Base-by-base conservation (phyloP, 495 filamentous ascomycete species). In the Apiosordaria backusii region DNA sequence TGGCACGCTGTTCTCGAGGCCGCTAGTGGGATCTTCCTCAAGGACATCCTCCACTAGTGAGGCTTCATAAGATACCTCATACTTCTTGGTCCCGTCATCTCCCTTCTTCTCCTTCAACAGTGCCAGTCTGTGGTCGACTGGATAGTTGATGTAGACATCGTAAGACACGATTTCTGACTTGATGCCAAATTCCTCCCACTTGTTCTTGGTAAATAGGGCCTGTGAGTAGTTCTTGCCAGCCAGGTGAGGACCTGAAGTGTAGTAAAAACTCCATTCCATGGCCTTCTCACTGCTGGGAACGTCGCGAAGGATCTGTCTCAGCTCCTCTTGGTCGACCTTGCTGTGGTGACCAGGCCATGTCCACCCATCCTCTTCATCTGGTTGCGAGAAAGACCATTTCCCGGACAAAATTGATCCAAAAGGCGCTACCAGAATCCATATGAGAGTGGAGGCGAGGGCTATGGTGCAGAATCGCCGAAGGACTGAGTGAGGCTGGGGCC, bases 61-160 rank as follows among this genome's bases (percentile, higher is more conserved):
- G 3, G 92, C 93, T 74, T 96, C 90, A 69, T 88, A 97, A 26
- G 84, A 82, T 0, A 97, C 88, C 27, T 80, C 78, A 83, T 86
- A 90, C 4, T 67, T 64, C 62, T 53, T 68, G 57, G 60, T 59
- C 18, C 66, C 68, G 29, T 71, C 74, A 18, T 70, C 70, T 68
- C 69, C 50, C 60, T 85, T 85, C 72, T 91, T 83, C 67, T 85
- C 87, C 75, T 92, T 45, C 52, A 96, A 77, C 53, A 98, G 77
- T 27, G 90, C 90, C 65, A 98, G 76, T 2, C 92, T 83, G 69
- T 96, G 92, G 53, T 87, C 89, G 18, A 87, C 68, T 2, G 95
- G 95, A 71, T 96, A 97, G 74, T 98, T 98, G 67, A 97, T 77
- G 69, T 97, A 97, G 45, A 91, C 85, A 71, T 97, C 92, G 73